Evolutionary conservation across 805 yeast species (phyloP).

Genomic region (Ogataea pini): DNA sequence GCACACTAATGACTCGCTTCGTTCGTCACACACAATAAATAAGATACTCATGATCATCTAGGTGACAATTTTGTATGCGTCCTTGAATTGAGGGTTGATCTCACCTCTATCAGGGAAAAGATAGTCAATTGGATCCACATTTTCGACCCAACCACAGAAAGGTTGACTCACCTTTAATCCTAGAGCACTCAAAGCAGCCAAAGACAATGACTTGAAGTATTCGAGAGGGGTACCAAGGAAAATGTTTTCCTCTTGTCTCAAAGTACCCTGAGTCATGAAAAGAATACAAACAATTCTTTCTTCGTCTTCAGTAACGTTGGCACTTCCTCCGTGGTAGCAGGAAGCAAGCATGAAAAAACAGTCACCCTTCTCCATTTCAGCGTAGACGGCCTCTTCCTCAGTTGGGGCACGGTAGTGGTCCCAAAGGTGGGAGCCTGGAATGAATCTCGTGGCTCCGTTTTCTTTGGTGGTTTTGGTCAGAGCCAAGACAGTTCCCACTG

Average conservation of each 20-base stretch:
- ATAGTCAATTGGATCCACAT: conserved; percentile 3
- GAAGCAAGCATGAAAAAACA: conserved; percentile 27
- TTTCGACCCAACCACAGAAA: conserved; percentile 7
- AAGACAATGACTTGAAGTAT: conserved; percentile 14
- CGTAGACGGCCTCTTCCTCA: conserved; percentile 21
- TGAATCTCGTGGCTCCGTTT: conserved; percentile 35
- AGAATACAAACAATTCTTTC: conserved; percentile 19
- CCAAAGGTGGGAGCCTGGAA: conserved; percentile 36
- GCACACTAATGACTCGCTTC: too few species aligned
- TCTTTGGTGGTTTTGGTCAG: conserved; percentile 28
- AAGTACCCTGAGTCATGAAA: conserved; percentile 26
- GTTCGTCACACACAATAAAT: too few species aligned
- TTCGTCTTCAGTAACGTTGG: conserved; percentile 26
- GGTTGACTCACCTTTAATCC: conserved; percentile 18
- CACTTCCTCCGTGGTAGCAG: conserved; percentile 29
- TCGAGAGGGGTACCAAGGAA: conserved; percentile 21
- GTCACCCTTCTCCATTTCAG: conserved; percentile 31
- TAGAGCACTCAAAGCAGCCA: conserved; percentile 8
- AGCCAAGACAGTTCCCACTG: conserved; percentile 29
- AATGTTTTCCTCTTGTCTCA: conserved; percentile 30
- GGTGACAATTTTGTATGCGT: background rate
- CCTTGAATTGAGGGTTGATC: conserved; percentile 4
- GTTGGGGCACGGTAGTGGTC: conserved; percentile 22
- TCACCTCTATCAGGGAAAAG: background rate
- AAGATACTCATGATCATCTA: background rate